These are phyloP conservation scores for Aspergillus kassunensis DNA, from an alignment of 495 filamentous ascomycete species.

Conservation along the genomic window DNA sequence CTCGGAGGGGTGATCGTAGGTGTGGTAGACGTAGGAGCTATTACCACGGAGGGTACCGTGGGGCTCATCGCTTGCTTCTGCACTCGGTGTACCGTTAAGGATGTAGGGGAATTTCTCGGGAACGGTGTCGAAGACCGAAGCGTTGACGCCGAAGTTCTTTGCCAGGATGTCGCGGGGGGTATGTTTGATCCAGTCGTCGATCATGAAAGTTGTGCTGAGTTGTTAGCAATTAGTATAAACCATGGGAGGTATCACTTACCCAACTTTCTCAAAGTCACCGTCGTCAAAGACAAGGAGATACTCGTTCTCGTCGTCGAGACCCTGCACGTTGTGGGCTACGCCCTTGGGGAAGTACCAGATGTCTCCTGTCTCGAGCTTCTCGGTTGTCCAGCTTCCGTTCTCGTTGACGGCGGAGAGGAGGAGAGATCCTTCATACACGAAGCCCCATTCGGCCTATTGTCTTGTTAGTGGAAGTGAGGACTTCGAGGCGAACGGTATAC, in stretches of 20 bases:
- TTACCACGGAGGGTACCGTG: slow-evolving; percentile 48
- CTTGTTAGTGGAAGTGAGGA: background rate
- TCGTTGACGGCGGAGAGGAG: slow-evolving; percentile 58
- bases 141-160: slow-evolving; percentile 60
- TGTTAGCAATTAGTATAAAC: background rate
- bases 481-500: slow-evolving; percentile 9
- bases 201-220: slow-evolving; percentile 55
- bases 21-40: slow-evolving; percentile 54
- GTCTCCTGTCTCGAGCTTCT: slow-evolving; percentile 54
- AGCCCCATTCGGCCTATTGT: slow-evolving; percentile 60
- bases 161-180: slow-evolving; percentile 58
- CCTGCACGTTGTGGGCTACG: slow-evolving; percentile 55
- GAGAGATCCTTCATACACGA: slow-evolving; percentile 54
- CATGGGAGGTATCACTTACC: slow-evolving; percentile 13
- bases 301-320: slow-evolving; percentile 58
- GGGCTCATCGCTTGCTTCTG: slow-evolving; percentile 41
- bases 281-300: slow-evolving; percentile 66
- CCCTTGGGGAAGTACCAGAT: slow-evolving; percentile 70
- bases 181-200: slow-evolving; percentile 62
- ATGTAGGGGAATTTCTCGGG: slow-evolving; percentile 60
- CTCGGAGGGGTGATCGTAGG: slow-evolving; percentile 46
- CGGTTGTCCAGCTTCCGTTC: slow-evolving; percentile 50
- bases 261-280: slow-evolving; percentile 45
- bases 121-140: slow-evolving; percentile 52
- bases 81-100: slow-evolving; percentile 49